These are phyloP conservation scores for Apiotrichum sp. DNA, from an alignment of 1,284 basidiomycete genomes.

Conservation along the genomic window DNA sequence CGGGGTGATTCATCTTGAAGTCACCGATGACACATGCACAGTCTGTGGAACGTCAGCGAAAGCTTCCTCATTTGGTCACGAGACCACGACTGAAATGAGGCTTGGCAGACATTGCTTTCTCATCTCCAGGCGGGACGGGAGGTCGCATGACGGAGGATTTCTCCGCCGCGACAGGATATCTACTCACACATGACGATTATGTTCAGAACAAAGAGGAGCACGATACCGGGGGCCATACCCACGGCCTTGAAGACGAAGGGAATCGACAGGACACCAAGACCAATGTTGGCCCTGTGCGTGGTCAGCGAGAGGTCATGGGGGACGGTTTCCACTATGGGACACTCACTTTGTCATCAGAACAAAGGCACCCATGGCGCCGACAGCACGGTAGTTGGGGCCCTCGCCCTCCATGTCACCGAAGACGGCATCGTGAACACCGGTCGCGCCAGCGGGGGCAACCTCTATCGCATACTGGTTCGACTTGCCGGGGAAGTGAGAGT, in stretches of 20 bases:
- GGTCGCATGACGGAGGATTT: too few relatives aligned
- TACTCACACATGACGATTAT: conserved; percentile 34
- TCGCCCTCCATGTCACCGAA: conserved; percentile 27
- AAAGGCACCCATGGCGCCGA: conserved; percentile 18
- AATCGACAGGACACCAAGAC: conserved; percentile 32
- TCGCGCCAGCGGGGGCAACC: conserved; percentile 11
- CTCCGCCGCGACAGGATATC: too few relatives aligned
- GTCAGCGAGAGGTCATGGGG: background rate
- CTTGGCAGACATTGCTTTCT: too few relatives aligned
- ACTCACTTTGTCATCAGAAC: conserved; percentile 19
- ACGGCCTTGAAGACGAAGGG: conserved; percentile 23
- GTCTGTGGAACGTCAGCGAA: conserved; percentile 17
- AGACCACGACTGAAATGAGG: background rate
- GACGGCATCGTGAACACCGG: conserved; percentile 23
- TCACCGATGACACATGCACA: conserved; percentile 32
- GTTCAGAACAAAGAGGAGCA: conserved; percentile 35
- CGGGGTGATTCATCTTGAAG: conserved; percentile 38
- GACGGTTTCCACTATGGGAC: conserved; percentile 3
- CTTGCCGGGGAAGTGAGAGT: conserved; percentile 3
- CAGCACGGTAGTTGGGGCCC: conserved; percentile 30
- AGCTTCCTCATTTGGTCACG: background rate
- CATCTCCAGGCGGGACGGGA: too few relatives aligned
- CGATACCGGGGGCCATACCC: conserved; percentile 37
- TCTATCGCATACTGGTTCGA: conserved; percentile 11
- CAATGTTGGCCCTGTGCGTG: conserved; percentile 22